Percentiles rank a stretch among this genome's conserved stretches.
Conservation (phyloP, 805 yeast species). For the Barnettozyma vustinii region DNA sequence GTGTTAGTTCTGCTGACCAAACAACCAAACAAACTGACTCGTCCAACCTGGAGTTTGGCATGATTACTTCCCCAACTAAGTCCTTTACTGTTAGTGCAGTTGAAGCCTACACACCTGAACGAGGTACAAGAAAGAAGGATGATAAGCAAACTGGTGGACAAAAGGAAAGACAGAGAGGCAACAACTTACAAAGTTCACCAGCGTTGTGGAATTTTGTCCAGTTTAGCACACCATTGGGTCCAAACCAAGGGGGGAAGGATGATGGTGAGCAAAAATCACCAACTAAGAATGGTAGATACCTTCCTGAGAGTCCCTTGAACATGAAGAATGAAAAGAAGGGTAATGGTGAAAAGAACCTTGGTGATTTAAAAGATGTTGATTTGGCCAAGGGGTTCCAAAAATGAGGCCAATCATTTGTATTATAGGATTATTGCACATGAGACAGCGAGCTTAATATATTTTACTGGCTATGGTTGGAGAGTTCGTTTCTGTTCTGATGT, state of each 20-base stretch:
- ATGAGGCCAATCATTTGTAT: constrained; percentile 4
- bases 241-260: constrained; percentile 15
- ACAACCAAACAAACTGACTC: constrained; percentile 2
- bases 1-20: constrained; percentile 1
- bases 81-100: constrained; percentile 44
- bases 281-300: constrained; percentile 13
- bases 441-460: too few relatives aligned
- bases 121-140: constrained; percentile 34
- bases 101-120: constrained; percentile 62
- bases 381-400: constrained; percentile 41
- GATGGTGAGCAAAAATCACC: constrained; percentile 16
- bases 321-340: constrained; percentile 10
- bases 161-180: constrained; percentile 16
- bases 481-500: neutral
- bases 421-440: neutral
- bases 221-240: constrained; percentile 42
- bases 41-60: constrained; percentile 20
- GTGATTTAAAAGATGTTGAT: constrained; percentile 43
- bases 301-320: constrained; percentile 23
- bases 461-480: neutral
- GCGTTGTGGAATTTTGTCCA: constrained; percentile 93
- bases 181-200: constrained; percentile 51
- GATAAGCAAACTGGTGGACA: neutral
- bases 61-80: constrained; percentile 33
- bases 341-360: constrained; percentile 20